These are phyloP conservation scores for Backusella macrospora DNA, from an alignment of 192 early-diverging fungal genomes.

Conservation along the genomic window DNA sequence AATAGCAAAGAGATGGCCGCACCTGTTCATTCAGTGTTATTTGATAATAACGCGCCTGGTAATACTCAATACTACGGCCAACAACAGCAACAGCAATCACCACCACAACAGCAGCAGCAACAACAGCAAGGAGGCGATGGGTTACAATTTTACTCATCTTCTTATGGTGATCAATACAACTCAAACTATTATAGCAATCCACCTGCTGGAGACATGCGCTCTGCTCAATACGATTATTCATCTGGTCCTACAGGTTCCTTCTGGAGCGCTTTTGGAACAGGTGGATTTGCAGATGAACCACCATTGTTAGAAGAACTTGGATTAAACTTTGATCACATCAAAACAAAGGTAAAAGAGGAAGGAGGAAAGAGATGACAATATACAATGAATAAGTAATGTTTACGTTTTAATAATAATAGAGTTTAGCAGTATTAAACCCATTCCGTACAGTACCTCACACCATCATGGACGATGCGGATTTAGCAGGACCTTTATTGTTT, in stretches of 20 bases:
- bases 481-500: conserved; percentile 94
- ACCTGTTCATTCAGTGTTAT: conserved; percentile 45
- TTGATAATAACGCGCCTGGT: conserved; percentile 32
- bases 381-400: not conserved
- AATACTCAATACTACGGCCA: conserved; percentile 35
- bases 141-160: conserved; percentile 57
- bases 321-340: conserved; percentile 92
- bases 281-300: conserved; percentile 90
- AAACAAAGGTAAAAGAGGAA: conserved; percentile 63
- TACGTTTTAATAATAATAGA: conserved; percentile 40
- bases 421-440: conserved; percentile 85
- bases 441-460: conserved; percentile 71
- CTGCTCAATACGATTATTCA: conserved; percentile 26
- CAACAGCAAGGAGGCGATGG: conserved; percentile 39
- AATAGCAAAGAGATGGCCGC: conserved; percentile 7
- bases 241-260: conserved; percentile 37
- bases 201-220: conserved; percentile 36
- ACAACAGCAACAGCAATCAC: conserved; percentile 7
- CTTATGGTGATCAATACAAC: conserved; percentile 51
- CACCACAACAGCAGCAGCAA: conserved; percentile 14
- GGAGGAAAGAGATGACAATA: too few species aligned
- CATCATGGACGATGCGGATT: conserved; percentile 96
- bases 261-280: conserved; percentile 86
- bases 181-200: conserved; percentile 40
- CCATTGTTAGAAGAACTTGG: conserved; percentile 97